Evolutionary conservation across 1,284 basidiomycete species (phyloP), one percentile per base, ranked within the genome.

Genomic region (Porogramme epimiltina): DNA sequence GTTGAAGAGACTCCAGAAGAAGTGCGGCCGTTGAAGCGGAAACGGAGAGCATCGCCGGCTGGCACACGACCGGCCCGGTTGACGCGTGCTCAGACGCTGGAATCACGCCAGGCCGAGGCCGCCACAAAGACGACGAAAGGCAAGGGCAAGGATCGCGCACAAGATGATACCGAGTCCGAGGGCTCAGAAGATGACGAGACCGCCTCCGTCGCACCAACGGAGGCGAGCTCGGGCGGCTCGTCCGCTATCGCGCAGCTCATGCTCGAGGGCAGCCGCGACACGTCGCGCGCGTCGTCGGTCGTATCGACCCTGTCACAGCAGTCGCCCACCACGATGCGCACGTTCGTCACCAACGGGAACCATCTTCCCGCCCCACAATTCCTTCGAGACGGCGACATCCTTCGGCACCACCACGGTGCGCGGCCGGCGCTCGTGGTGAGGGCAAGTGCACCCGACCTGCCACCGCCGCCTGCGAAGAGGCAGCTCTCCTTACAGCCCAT

Each of bases 221-320:
- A 61, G 45, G 45, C 47, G 56, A 47, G 58, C 49, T 73, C 74
- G 4, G 62, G 62, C 9, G 71, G 68, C 26, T 76, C 76, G 16
- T 49, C 54, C 11, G 40, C 44, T 5, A 52, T 47, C 11, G 55
- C 54, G 5, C 55, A 34, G 66, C 68, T 64, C 39, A 58, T 78
- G 50, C 64, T 75, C 10, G 59, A 67, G 42, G 58, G 67, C 39
- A 73, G 72, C 45, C 62, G 59, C 41, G 51, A 59, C 9, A 62
- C 55, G 22, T 80, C 79, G 20, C 76, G 78, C 18, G 70, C 76
- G 18, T 80, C 81, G 6, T 83, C 81, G 22, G 68, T 80, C 16
- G 70, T 59, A 3, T 81, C 79, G 8, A 72, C 56, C 19, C 55
- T 46, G 3, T 61, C 61, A 13, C 47, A 47, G 16, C 42, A 52